Evolutionary conservation across 2,329 filamentous ascomycete species (phyloP), one percentile per base, ranked within the genome.

Genomic region (Trichoderma aggressivum): DNA sequence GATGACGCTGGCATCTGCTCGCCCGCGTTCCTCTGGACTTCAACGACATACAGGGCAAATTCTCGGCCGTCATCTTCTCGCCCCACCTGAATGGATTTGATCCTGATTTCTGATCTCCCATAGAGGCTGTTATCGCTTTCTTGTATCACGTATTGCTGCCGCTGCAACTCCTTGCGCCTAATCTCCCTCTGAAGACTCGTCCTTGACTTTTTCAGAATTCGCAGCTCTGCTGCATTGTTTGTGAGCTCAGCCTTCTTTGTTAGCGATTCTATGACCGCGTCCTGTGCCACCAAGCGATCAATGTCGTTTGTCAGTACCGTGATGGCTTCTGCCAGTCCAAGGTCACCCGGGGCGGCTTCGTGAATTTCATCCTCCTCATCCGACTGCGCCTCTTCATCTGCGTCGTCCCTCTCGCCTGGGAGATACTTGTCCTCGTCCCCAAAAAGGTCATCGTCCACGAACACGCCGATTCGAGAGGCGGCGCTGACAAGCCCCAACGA

Each of bases 81-180:
- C 7, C 94, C 95, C 16, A 98, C 93, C 82, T 97, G 94, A 68
- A 97, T 94, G 0, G 93, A 93, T 78, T 96, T 96, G 79, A 99
- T 98, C 76, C 89, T 92, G 76, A 98, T 90, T 0, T 90, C 93
- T 3, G 96, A 95, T 21, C 95, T 92, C 3, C 96, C 96, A 77
- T 97, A 98, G 28, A 99, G 85, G 80, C 94, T 97, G 80, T 97
- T 99, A 79, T 99, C 97, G 78, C 94, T 98, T 81, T 99, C 96
- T 81, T 99, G 96, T 8, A 98, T 90, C 59, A 97, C 93, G 76
- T 99, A 99, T 79, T 99, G 97, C 80, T 97, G 96, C 66, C 94
- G 89, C 79, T 99, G 96, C 77, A 99, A 88, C 81, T 98, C 95
- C 79, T 98, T 99, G 39, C 94, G 90, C 70, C 94, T 89, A 69